Base-by-base conservation (phyloP, 2,329 filamentous ascomycete genomes). In the Chrysoporthe puriensis region DNA sequence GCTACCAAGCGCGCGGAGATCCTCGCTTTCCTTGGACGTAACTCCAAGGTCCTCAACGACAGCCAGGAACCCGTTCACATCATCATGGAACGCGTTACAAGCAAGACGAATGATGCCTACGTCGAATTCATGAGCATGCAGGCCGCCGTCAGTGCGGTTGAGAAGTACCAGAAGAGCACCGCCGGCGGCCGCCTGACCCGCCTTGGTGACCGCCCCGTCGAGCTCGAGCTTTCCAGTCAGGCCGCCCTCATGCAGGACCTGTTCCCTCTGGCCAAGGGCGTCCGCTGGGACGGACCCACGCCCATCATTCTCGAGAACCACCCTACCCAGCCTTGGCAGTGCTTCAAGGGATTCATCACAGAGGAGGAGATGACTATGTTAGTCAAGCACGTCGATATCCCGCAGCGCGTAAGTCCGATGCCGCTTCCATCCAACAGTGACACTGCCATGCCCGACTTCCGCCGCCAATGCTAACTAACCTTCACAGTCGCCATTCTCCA, bases 361-460 rank as follows among this genome's bases (percentile, higher is more conserved):
- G 81, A 82, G 36, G 89, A 91, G 75, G 88, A 91, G 76, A 83
- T 90, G 80, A 81, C 83, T 0, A 86, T 90, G 85, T 80, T 90
- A 11, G 79, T 85, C 65, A 89, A 89, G 78, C 87, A 90, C 74
- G 86, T 87, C 3, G 87, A 90, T 73, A 81, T 84, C 2, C 86
- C 87, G 2, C 81, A 85, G 67, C 84, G 88, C n/a, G 88, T 90
- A 79, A 80, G 86, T 84, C 26, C 6, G 66, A 26, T 58, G 26
- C 21, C 7, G n/a, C 6, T 11, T 40, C 9, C 36, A 7, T 58
- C 58, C 21, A 4, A 18, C 1, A n/a, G 26, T n/a, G 6, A 16
- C 26, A 11, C 21, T 13, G 11, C 26, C 42, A 56, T 18, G 26
- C 26, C 14, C 32, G 4, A 7, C 26, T 58, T 52, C 21, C 57